Percentiles rank a stretch among this genome's conserved stretches.
These are phyloP conservation scores for Metarhizium robertsii DNA, from an alignment of 2,329 filamentous ascomycete species.

Conservation along the genomic window DNA sequence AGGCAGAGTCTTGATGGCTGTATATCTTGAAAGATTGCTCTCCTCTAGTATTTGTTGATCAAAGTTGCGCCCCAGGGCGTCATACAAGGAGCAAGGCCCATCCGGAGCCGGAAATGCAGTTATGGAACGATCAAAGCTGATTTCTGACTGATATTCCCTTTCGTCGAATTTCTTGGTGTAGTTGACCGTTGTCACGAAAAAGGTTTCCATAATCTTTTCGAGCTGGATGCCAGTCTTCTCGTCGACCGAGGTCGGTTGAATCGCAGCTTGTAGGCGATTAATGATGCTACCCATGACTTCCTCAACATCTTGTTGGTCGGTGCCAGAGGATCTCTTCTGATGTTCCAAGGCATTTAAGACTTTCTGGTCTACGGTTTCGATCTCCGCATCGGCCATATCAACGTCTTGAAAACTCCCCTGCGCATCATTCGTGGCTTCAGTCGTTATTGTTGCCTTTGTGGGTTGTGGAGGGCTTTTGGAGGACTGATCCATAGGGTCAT, in stretches of 20 bases:
- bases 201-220: slow-evolving; percentile 67
- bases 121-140: slow-evolving; percentile 51
- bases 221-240: slow-evolving; percentile 62
- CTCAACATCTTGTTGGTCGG: slow-evolving; percentile 85
- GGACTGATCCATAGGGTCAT: neutral
- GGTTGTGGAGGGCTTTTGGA: neutral
- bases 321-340: slow-evolving; percentile 38
- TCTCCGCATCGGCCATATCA: slow-evolving; percentile 21
- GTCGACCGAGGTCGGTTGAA: slow-evolving; percentile 58
- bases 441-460: neutral
- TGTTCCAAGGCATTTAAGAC: slow-evolving; percentile 36
- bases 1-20: slow-evolving; percentile 65
- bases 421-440: neutral
- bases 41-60: slow-evolving; percentile 68
- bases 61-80: slow-evolving; percentile 77
- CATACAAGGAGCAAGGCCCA: slow-evolving; percentile 58
- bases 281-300: slow-evolving; percentile 93
- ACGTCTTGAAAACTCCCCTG: slow-evolving; percentile 12
- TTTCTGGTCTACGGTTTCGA: slow-evolving; percentile 33
- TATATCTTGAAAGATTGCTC: slow-evolving; percentile 52
- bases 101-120: slow-evolving; percentile 47
- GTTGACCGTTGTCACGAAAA: slow-evolving; percentile 53
- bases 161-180: slow-evolving; percentile 46
- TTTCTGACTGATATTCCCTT: slow-evolving; percentile 31
- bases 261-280: slow-evolving; percentile 82